Evolutionary conservation across 768 basidiomycete genomes (phyloP), one percentile per base, ranked within the genome.

Genomic region (Pulveroboletus sp.): DNA sequence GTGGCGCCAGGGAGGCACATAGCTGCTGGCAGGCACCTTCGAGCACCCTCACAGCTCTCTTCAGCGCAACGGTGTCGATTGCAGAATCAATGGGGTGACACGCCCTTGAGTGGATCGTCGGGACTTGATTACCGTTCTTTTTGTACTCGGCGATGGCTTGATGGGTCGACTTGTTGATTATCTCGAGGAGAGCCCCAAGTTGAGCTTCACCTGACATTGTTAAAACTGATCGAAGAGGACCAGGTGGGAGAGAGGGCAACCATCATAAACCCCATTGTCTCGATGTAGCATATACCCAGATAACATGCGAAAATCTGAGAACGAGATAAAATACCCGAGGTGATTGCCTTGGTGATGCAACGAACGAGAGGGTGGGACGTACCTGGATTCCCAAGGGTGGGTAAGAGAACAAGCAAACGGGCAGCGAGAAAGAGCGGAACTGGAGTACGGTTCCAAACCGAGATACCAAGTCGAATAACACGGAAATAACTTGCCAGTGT

Each of bases 101-200:
- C 14, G 31, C 14, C 36, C 56, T 53, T 4, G 61, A 60, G 6
- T 28, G 27, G 27, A 28, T 8, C 6, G 27, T 8, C 27, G 27
- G 63, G n/a, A 64, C 59, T 4, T 57, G 44, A 11, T 58, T 31
- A 1, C 50, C 57, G 0, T 42, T 50, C 27, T 64, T 64, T 43
- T 59, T 65, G 53, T 65, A 66, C 31, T 59, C 61, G 13, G 47
- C 43, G 14, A 65, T 62, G 10, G 58, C 58, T 43, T 62, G 56
- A 9, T 55, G 61, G 18, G 67, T 58, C 10, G 70, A 58, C 1
- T 52, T 49, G 32, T 60, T 64, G 54, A 70, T 66, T 17, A 70
- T 65, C 8, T 55, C 57, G 37, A 71, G 60, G 40, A 70, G 60
- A 1, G 60, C 59, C 45, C 58, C 54, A 30, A 71, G 58, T 17